Base-by-base conservation (phyloP, 192 early-diverging fungal species). In the Coemansia sp. region DNA sequence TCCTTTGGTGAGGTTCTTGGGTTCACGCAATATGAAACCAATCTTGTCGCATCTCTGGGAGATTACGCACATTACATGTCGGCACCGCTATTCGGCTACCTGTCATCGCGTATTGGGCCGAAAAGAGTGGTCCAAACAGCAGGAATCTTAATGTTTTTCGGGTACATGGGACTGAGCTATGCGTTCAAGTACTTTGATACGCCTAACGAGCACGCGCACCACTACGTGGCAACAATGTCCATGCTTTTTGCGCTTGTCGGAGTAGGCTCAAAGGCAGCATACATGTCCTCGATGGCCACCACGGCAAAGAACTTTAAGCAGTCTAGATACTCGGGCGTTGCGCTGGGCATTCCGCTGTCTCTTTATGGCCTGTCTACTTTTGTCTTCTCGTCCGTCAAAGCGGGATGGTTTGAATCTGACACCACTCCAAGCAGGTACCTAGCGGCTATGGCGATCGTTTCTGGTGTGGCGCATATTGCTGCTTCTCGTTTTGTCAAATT, bases 51-150 rank as follows among this genome's bases (percentile, higher is more conserved):
- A 8, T 87, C 85, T 23, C 57, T 77, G 11, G 88, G 87, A 36
- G 88, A 89, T 65, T 89, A 88, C 53, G 90, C 88, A 9, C 77
- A 87, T 64, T 92, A 88, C 72, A 80, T 92, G 55, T 77, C 71
- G 2, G 88, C 81, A 10, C 89, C 89, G n/a, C 49, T 88, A 18
- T 81, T 84, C 51, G 89, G 89, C 15, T 72, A 72, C 60, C 63
- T 88, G 10, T 70, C 81, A 9, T 74, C 87, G 44, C 73, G 69
- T 8, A 69, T 73, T 62, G 83, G 86, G 1, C 71, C 85, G 1
- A 71, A 65, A 26, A 68, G 62, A 6, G 73, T 76, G 16, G 66
- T 74, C n/a, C 68, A 71, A 33, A 23, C 64, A 0, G 84, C 75
- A 33, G 75, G 60, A 0, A 26, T 73, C 26, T 63, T 81, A 21